These are phyloP conservation scores for Alternaria angustiovoidea DNA, from an alignment of 2,329 filamentous ascomycete species.

Conservation along the genomic window DNA sequence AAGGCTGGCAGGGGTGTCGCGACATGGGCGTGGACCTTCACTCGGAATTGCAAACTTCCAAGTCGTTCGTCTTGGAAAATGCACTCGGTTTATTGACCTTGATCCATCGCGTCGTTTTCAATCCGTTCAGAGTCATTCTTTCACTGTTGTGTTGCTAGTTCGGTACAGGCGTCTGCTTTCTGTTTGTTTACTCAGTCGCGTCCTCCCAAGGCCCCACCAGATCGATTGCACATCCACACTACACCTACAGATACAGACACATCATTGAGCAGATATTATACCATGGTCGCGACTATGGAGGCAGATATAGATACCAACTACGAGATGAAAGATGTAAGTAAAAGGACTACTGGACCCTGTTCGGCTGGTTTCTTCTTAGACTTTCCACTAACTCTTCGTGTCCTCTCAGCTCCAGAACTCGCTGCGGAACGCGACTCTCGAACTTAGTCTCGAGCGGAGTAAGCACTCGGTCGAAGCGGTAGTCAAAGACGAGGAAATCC, in stretches of 20 bases:
- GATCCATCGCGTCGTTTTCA: background rate
- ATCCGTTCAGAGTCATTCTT: background rate
- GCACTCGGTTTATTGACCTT: background rate
- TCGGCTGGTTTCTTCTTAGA: background rate
- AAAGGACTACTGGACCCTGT: too few relatives aligned
- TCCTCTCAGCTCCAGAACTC: conserved; percentile 57
- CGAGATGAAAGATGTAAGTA: conserved; percentile 50
- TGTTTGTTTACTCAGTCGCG: conserved; percentile 49
- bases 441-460: conserved; percentile 73
- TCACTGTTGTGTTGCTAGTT: background rate
- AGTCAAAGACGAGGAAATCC: conserved; percentile 76
- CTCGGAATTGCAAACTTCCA: background rate
- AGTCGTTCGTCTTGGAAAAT: background rate
- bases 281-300: conserved; percentile 40
- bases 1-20: conserved; percentile 28
- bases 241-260: conserved; percentile 19
- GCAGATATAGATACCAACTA: conserved; percentile 36
- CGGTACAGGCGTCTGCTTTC: conserved; percentile 6
- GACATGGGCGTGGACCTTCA: conserved; percentile 1
- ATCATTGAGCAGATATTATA: conserved; percentile 33
- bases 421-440: conserved; percentile 64
- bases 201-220: conserved; percentile 33
- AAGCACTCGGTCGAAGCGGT: conserved; percentile 72
- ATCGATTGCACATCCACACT: conserved; percentile 20
- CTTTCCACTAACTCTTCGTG: conserved; percentile 21